These are phyloP conservation scores for Strobilomyces confusus DNA, from an alignment of 768 basidiomycete genomes.

Conservation along the genomic window DNA sequence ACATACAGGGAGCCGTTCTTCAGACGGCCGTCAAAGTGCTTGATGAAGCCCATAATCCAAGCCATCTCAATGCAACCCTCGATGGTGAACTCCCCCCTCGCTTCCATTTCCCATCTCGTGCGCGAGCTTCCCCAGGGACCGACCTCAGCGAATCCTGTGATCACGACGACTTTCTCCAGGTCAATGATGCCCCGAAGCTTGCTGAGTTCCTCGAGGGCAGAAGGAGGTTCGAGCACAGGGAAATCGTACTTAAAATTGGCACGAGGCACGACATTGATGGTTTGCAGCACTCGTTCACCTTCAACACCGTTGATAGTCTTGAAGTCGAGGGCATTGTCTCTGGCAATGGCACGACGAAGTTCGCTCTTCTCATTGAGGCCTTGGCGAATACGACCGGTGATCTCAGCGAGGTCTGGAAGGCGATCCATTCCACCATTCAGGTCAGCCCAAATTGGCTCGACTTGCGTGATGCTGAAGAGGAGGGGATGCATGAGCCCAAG, in stretches of 20 bases:
- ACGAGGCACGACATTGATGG: constrained; percentile 88
- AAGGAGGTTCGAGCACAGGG: constrained; percentile 74
- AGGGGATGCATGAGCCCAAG: constrained; percentile 99
- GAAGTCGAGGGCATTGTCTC: constrained; percentile 96
- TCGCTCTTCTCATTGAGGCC: constrained; percentile 84
- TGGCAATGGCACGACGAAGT: constrained; percentile 87
- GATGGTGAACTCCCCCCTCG: constrained; percentile 93
- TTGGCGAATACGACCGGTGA: constrained; percentile 81
- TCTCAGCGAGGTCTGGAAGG: constrained; percentile 89
- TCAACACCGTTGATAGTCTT: constrained; percentile 85
- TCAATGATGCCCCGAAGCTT: constrained; percentile 87
- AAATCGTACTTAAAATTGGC: constrained; percentile 98
- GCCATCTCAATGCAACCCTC: constrained; percentile 99
- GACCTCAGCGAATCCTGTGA: constrained; percentile 96
- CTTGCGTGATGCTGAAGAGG: constrained; percentile 98
- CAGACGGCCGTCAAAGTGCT: constrained; percentile 96
- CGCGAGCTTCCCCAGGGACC: constrained; percentile 98
- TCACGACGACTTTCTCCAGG: constrained; percentile 91
- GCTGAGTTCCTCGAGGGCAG: constrained; percentile 67
- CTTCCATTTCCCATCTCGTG: constrained; percentile 99
- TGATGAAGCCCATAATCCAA: constrained; percentile 99
- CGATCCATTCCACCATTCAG: constrained; percentile 98
- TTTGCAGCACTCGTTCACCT: constrained; percentile 89
- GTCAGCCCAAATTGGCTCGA: constrained; percentile 99
- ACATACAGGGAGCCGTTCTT: constrained; percentile 91